Base-by-base conservation (phyloP, 345 rosid species). In the Syzygium grande region DNA sequence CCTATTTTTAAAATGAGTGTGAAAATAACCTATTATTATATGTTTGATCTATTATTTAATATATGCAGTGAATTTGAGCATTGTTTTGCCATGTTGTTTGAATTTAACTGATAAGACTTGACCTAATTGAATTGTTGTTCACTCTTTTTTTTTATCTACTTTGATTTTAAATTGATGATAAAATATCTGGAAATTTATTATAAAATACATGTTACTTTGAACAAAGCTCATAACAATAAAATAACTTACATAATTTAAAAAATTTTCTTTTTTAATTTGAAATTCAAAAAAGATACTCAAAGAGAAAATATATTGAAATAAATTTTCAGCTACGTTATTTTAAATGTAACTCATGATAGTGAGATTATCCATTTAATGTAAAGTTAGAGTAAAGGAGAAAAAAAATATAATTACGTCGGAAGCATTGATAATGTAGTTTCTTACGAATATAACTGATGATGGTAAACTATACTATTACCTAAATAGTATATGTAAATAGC, bases 121-220 rank as follows among this genome's bases (percentile, higher is more conserved):
- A 61, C 68, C 16, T 27, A 12, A 27, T 13, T 27, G 16, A 27
- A 11, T 15, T 23, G 10, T 61, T 13, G 30, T 61, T 61, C 34
- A n/a, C 17, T n/a, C 1, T 11, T 54, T 23, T 27, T 59, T 59
- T n/a, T 2, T 5, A 58, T 59, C 29, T 61, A 0, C n/a, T 61
- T 61, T 61, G 2, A n/a, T 61, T 61, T 61, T n/a, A 13, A 61
- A 61, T 61, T 13, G 68, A n/a, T 12, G 73, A 59, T 61, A 61
- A 61, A 5, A 3, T 61, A 61, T n/a, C 17, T 61, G 30, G 0
- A n/a, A 13, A 61, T 58, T 38, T 38, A n/a, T n/a, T n/a, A 27
- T 29, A 61, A 0, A 61, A 12, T 61, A n/a, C 0, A 61, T 27
- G 73, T n/a, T 0, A n/a, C 30, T n/a, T 13, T 27, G 34, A n/a